Conservation (phyloP, 176 grass and related monocot genomes). For the Triticum timopheevii region DNA sequence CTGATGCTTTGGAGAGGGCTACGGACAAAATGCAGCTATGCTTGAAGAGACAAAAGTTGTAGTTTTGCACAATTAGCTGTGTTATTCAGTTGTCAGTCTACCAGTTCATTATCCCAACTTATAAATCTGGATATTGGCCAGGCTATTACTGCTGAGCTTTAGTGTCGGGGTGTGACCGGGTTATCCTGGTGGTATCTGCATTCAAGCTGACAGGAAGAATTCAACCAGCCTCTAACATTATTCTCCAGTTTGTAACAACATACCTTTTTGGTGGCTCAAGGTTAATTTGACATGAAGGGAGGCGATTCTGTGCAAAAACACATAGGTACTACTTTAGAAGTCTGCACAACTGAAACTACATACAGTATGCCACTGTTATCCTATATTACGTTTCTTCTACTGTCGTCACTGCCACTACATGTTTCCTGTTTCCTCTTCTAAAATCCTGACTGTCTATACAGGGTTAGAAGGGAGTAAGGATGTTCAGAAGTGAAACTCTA, state of each 20-base stretch:
- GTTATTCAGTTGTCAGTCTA: not conserved
- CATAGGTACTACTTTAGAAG: not conserved
- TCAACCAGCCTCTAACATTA: not conserved
- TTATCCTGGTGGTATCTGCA: conserved; percentile 34
- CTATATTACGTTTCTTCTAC: not conserved
- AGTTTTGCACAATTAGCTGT: conserved; percentile 33
- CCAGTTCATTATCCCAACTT: not conserved
- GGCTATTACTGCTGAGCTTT: conserved; percentile 40
- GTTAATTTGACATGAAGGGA: not conserved
- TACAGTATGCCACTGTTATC: not conserved
- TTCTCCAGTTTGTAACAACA: not conserved
- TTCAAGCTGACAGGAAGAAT: not conserved
- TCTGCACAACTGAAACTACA: not conserved
- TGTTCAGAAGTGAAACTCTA: conserved; percentile 27
- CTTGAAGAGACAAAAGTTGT: conserved; percentile 45
- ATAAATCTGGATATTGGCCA: conserved; percentile 14
- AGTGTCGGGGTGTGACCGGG: conserved; percentile 42
- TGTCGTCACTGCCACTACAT: not conserved
- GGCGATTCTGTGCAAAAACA: not conserved
- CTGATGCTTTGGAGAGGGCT: conserved; percentile 45
- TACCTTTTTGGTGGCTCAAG: not conserved
- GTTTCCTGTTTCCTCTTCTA: not conserved
- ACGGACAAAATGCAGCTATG: conserved; percentile 42
- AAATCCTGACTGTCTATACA: not conserved
- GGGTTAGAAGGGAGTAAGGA: not conserved